Evolutionary conservation across 2,329 filamentous ascomycete species (phyloP).

Genomic region (Pseudogymnoascus sp.): DNA sequence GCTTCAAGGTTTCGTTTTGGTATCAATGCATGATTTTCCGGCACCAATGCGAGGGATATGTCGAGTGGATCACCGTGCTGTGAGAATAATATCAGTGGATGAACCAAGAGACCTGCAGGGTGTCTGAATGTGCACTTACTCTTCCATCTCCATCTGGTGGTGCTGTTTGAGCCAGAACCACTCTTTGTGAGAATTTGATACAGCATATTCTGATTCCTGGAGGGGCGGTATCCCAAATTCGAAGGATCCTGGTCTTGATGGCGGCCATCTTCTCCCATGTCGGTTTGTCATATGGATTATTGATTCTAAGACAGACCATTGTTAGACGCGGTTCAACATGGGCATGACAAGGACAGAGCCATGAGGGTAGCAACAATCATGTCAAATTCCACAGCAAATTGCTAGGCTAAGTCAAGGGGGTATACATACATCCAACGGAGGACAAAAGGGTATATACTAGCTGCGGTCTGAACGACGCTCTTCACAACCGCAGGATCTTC

Average conservation of each 20-base stretch:
- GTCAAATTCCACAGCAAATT: slow-evolving; percentile 21
- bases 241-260: slow-evolving; percentile 84
- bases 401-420: slow-evolving; percentile 10
- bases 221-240: slow-evolving; percentile 75
- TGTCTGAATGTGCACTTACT: slow-evolving; percentile 43
- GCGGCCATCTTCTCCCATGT: slow-evolving; percentile 83
- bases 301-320: slow-evolving; percentile 53
- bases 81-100: slow-evolving; percentile 12
- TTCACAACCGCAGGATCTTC: slow-evolving; percentile 77
- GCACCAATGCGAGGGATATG: slow-evolving; percentile 79
- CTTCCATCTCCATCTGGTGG: slow-evolving; percentile 73
- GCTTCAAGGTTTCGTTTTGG: slow-evolving; percentile 79
- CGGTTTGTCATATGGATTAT: slow-evolving; percentile 71
- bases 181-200: slow-evolving; percentile 92
- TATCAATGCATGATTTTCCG: slow-evolving; percentile 73
- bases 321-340: neutral
- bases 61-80: slow-evolving; percentile 70
- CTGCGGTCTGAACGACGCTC: slow-evolving; percentile 77
- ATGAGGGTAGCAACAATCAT: slow-evolving; percentile 10
- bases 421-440: slow-evolving; percentile 87
- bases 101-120: neutral
- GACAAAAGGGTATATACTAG: slow-evolving; percentile 87
- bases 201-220: slow-evolving; percentile 83
- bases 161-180: slow-evolving; percentile 87
- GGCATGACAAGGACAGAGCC: neutral